Evolutionary conservation across 805 yeast species (phyloP).

Genomic region (Schwanniomyces occidentalis): DNA sequence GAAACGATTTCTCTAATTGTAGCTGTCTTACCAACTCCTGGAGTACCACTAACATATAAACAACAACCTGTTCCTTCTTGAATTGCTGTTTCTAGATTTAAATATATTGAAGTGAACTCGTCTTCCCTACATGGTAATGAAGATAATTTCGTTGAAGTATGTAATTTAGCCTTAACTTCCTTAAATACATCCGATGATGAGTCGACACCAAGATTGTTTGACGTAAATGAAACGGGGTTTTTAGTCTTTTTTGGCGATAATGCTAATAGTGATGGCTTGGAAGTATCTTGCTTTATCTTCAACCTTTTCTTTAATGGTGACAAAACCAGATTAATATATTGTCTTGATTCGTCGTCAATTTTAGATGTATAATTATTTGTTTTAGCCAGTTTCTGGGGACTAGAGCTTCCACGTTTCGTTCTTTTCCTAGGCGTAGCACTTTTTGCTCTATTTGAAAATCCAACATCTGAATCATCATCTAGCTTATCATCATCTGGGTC

Average conservation of each 20-base stretch:
- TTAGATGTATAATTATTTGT: constrained; percentile 5
- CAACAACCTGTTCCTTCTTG: constrained; percentile 75
- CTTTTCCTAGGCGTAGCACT: constrained; percentile 10
- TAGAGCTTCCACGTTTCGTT: constrained; percentile 5
- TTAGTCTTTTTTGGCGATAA: constrained; percentile 15
- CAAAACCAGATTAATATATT: constrained; percentile 8
- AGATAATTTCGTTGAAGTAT: constrained; percentile 45
- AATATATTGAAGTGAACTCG: constrained; percentile 71
- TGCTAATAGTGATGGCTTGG: constrained; percentile 10
- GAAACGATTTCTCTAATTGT: constrained; percentile 84
- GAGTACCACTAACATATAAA: constrained; percentile 91
- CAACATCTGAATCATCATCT: constrained; percentile 24
- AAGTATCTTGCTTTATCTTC: constrained; percentile 11
- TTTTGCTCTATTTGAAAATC: not conserved
- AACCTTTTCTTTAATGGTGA: constrained; percentile 11
- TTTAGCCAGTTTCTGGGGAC: constrained; percentile 4
- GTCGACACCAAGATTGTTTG: constrained; percentile 16
- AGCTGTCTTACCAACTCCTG: constrained; percentile 97
- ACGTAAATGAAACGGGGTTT: constrained; percentile 18
- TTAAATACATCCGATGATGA: constrained; percentile 31
- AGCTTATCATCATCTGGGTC: constrained; percentile 9
- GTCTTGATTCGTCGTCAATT: constrained; percentile 7
- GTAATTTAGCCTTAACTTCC: constrained; percentile 41
- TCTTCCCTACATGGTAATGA: constrained; percentile 83
- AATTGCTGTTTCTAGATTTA: constrained; percentile 70